These are phyloP conservation scores for Agrostemma githago DNA, from an alignment of 148 eudicot genomes.

Conservation along the genomic window DNA sequence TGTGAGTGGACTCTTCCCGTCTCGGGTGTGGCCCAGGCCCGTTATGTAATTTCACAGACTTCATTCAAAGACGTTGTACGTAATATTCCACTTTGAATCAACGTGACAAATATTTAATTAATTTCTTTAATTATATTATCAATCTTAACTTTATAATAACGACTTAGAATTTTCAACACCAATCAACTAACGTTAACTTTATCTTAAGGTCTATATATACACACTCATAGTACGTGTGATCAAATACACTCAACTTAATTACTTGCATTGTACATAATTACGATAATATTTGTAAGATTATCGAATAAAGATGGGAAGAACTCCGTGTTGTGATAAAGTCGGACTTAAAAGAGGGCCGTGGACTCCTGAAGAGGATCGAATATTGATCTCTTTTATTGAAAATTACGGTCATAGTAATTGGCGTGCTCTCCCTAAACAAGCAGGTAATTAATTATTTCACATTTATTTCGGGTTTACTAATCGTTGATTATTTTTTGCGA, in stretches of 20 bases:
- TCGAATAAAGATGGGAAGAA: constrained; percentile 45
- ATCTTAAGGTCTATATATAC: constrained; percentile 15
- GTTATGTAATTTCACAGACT: too few species aligned
- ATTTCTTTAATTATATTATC: not conserved
- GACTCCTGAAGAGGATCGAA: constrained; percentile 56
- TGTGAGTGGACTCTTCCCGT: too few species aligned
- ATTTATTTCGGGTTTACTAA: not conserved
- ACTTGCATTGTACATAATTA: not conserved
- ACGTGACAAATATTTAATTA: not conserved
- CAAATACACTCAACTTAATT: not conserved
- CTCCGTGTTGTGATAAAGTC: constrained; percentile 66
- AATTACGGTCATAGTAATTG: constrained; percentile 61
- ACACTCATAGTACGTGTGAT: not conserved
- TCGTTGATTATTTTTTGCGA: not conserved
- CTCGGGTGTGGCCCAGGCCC: too few species aligned
- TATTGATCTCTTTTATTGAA: constrained; percentile 38
- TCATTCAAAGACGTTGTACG: constrained; percentile 23
- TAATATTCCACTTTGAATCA: constrained; percentile 19
- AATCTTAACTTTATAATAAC: constrained; percentile 7
- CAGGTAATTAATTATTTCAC: constrained; percentile 29
- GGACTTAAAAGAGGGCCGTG: constrained; percentile 68
- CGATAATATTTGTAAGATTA: not conserved
- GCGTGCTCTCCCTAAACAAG: constrained; percentile 61
- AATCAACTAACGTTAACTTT: not conserved
- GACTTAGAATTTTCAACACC: constrained; percentile 21